Evolutionary conservation across 2,329 filamentous ascomycete species (phyloP).

Genomic region (Xylariaceae sp.): DNA sequence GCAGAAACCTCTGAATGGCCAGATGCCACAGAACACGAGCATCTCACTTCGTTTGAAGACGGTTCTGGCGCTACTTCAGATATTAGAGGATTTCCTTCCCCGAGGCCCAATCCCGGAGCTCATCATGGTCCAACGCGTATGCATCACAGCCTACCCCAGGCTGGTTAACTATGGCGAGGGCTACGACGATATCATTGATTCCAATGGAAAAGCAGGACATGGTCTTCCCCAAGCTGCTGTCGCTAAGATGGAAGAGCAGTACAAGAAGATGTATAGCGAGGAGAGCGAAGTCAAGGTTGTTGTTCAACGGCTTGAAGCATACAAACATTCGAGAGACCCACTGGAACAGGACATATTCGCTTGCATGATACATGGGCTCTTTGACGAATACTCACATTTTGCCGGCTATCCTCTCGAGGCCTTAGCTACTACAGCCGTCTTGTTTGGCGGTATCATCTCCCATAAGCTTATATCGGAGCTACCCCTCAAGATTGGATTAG

Average conservation of each 20-base stretch:
- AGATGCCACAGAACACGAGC: conserved; percentile 52
- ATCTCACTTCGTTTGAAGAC: conserved; percentile 80
- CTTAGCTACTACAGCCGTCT: conserved; percentile 86
- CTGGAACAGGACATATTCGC: conserved; percentile 91
- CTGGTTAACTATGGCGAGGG: conserved; percentile 95
- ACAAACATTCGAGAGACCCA: conserved; percentile 80
- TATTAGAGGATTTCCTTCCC: conserved; percentile 66
- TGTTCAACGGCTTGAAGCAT: conserved; percentile 74
- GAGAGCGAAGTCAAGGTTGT: conserved; percentile 83
- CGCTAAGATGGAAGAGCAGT: conserved; percentile 91
- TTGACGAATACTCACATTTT: conserved; percentile 96
- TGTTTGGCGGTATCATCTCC: conserved; percentile 95
- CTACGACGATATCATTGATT: conserved; percentile 84
- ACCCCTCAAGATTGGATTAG: conserved; percentile 86
- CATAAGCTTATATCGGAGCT: conserved; percentile 86
- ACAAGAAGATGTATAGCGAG: conserved; percentile 95
- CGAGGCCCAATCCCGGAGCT: conserved; percentile 59
- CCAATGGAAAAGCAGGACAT: conserved; percentile 77
- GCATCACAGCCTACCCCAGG: conserved; percentile 86
- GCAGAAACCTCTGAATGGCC: conserved; percentile 63
- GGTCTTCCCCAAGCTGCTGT: conserved; percentile 72
- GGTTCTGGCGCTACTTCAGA: conserved; percentile 71
- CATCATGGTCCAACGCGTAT: conserved; percentile 75
- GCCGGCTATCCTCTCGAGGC: conserved; percentile 94
- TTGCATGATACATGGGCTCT: conserved; percentile 96